Evolutionary conservation across 495 filamentous ascomycete genomes (phyloP).

Genomic region (Talaromyces trachyspermus): DNA sequence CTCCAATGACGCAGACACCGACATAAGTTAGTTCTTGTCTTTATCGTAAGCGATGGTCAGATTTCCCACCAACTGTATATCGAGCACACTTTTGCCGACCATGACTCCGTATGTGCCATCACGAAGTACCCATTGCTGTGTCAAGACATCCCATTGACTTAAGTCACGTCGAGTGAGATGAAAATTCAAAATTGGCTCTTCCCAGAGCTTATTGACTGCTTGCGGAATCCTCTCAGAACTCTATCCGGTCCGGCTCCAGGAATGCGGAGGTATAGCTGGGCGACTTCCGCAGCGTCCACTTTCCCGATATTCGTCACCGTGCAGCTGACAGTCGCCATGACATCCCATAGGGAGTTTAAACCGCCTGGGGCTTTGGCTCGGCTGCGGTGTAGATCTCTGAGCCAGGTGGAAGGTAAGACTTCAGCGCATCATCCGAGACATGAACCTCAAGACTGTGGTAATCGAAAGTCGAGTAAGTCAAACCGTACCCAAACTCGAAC

Average conservation of each 20-base stretch:
- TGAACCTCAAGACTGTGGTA: not conserved
- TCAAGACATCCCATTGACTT: constrained; percentile 53
- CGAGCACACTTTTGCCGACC: constrained; percentile 18
- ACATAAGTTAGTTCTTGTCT: too few relatives aligned
- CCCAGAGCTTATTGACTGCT: constrained; percentile 37
- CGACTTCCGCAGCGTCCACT: constrained; percentile 43
- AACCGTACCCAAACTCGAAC: constrained; percentile 5
- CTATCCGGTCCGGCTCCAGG: constrained; percentile 21
- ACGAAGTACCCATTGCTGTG: constrained; percentile 46
- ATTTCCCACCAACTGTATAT: constrained; percentile 11
- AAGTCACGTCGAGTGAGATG: constrained; percentile 53
- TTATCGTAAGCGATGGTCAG: constrained; percentile 45
- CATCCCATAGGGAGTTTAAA: constrained; percentile 47
- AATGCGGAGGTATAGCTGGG: constrained; percentile 57
- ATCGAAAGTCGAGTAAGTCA: constrained; percentile 9
- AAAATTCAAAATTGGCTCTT: constrained; percentile 45
- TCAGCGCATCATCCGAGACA: too few relatives aligned
- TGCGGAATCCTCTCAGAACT: constrained; percentile 55
- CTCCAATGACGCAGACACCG: too few relatives aligned
- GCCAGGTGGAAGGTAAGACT: not conserved
- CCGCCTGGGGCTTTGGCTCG: constrained; percentile 37
- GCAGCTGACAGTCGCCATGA: constrained; percentile 38
- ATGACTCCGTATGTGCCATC: constrained; percentile 19
- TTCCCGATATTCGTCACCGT: constrained; percentile 50
- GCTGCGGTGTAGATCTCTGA: not conserved